Conservation (phyloP, 139 green algal species). For the Coelastrella sp. region DNA sequence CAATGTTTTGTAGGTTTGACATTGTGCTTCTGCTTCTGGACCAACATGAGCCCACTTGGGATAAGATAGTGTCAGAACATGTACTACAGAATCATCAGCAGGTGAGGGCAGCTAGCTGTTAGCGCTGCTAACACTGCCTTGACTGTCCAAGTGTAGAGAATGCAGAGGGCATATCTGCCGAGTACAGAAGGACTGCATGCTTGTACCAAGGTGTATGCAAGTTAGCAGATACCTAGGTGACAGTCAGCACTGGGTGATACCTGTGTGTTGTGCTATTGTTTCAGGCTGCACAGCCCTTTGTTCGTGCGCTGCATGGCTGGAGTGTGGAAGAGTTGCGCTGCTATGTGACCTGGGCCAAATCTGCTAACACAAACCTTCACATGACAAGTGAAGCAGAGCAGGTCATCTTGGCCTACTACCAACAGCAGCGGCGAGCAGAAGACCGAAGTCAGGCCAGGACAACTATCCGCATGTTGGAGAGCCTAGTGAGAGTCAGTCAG, state of each 20-base stretch:
- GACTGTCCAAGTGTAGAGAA: too few relatives aligned
- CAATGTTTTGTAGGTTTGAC: slow-evolving; percentile 90
- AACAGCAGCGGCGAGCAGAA: slow-evolving; percentile 58
- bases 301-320: slow-evolving; percentile 60
- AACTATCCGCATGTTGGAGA: slow-evolving; percentile 92
- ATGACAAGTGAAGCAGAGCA: slow-evolving; percentile 63
- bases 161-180: too few relatives aligned
- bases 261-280: background rate
- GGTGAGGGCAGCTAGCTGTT: too few relatives aligned
- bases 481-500: slow-evolving; percentile 86
- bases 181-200: too few relatives aligned
- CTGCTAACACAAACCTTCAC: slow-evolving; percentile 21
- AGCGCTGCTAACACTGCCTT: background rate
- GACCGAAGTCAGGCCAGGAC: slow-evolving; percentile 54
- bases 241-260: background rate
- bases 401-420: slow-evolving; percentile 85
- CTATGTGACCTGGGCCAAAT: slow-evolving; percentile 85
- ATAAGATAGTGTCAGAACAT: slow-evolving; percentile 77
- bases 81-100: slow-evolving; percentile 74
- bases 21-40: slow-evolving; percentile 87
- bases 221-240: too few relatives aligned
- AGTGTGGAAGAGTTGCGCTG: slow-evolving; percentile 68
- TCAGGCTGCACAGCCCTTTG: slow-evolving; percentile 25
- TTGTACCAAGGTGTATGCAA: too few relatives aligned
- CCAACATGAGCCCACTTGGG: slow-evolving; percentile 70